Evolutionary conservation across 1,284 basidiomycete species (phyloP), one percentile per base, ranked within the genome.

Genomic region (Leccinum cinnamomeum): DNA sequence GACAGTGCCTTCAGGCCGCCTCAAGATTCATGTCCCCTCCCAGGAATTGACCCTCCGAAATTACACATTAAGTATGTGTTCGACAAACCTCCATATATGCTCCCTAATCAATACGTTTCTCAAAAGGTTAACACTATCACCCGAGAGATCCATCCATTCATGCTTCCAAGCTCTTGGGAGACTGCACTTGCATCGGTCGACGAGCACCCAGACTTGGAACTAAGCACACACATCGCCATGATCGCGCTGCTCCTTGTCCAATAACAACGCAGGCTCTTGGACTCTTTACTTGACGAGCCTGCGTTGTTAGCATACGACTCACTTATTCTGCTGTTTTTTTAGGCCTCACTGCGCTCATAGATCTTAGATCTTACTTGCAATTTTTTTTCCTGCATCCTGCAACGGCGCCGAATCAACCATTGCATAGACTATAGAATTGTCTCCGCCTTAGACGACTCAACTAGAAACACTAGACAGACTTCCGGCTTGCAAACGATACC

Each of bases 131-230:
- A 68, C 0, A 67, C 76, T 8, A 69, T 75, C 53, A 76, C 73
- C 11, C 82, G 78, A 61, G 81, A 85, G 48, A 67, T 85, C 41
- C 71, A 79, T 66, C 73, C 83, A 33, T 83, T 85, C 68, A 59
- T 77, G 62, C 67, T 89, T 5, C 85, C 87, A 3, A 59, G 73
- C 1, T 83, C 86, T 2, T 94, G 91, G 91, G 70, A 78, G 2
- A 65, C 66, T 3, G 84, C 86, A 0, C 70, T 92, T 16, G 61
- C 64, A 55, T 64, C 61, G 5, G 46, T 70, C 8, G 59, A 67
- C 23, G 55, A 59, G 10, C 18, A 39, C 3, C n/a, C 53, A 53
- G 57, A 61, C 4, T 57, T 39, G 8, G 68, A 63, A 16, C 57
- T 69, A 7, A 63, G 66, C 33, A 39, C 59, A 39, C 60, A 65